Percentiles rank a stretch among this genome's conserved stretches.
Conservation (phyloP, 371 early-diverging fungal species). For the Mortierella sp. region DNA sequence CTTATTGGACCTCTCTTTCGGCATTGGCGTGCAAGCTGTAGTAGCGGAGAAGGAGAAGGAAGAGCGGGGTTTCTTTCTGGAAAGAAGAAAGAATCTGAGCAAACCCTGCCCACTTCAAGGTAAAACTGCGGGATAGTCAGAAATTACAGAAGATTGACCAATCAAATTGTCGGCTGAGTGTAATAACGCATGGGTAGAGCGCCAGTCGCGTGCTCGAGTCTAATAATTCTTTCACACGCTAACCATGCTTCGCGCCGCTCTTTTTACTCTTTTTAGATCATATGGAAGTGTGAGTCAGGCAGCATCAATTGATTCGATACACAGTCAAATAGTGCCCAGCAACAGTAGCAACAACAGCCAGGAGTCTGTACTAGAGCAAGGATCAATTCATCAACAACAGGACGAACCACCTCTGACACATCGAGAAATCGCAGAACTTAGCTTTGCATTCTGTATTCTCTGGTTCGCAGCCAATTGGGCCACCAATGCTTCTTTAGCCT, state of each 20-base stretch:
- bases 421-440: slow-evolving; percentile 73
- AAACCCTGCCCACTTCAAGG: slow-evolving; percentile 1
- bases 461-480: slow-evolving; percentile 88
- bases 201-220: background rate
- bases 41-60: background rate
- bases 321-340: background rate
- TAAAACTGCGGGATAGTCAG: background rate
- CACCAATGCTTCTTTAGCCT: slow-evolving; percentile 82
- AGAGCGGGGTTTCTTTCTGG: slow-evolving; percentile 1
- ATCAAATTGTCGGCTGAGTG: background rate
- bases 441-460: slow-evolving; percentile 79
- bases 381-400: slow-evolving; percentile 21
- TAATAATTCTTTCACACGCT: background rate
- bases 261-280: slow-evolving; percentile 8
- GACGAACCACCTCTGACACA: slow-evolving; percentile 45
- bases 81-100: slow-evolving; percentile 3
- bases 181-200: background rate
- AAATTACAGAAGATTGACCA: background rate
- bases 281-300: slow-evolving; percentile 17
- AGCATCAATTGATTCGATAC: background rate
- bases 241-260: background rate
- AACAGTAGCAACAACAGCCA: background rate
- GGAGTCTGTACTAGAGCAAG: slow-evolving; percentile 36
- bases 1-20: slow-evolving; percentile 60
- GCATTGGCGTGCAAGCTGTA: slow-evolving; percentile 19